These are phyloP conservation scores for Fonsecaea monophora DNA, from an alignment of 2,329 filamentous ascomycete species.

Conservation along the genomic window DNA sequence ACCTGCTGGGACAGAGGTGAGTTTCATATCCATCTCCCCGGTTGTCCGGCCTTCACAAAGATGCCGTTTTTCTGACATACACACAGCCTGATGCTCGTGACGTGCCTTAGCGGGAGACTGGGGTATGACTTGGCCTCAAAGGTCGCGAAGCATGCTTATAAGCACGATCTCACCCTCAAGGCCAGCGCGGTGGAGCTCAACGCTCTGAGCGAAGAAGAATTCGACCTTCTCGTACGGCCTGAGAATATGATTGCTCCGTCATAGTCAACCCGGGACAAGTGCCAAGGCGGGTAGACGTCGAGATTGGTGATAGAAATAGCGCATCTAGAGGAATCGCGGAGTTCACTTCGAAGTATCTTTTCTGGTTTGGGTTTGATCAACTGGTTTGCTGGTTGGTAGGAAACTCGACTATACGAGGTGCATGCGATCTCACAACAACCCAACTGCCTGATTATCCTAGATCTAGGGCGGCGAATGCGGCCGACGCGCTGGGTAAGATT, in stretches of 20 bases:
- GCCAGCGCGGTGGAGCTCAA: constrained; percentile 92
- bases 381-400: too few relatives aligned
- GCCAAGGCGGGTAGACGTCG: too few relatives aligned
- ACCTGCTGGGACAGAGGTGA: constrained; percentile 93
- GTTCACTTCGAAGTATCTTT: too few relatives aligned
- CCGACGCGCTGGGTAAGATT: not conserved
- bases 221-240: constrained; percentile 85
- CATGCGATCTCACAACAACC: not conserved
- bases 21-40: constrained; percentile 40
- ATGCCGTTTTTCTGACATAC: constrained; percentile 13
- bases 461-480: not conserved
- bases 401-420: too few relatives aligned
- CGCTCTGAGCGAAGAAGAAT: constrained; percentile 85
- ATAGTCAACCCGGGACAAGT: not conserved
- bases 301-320: not conserved
- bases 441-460: not conserved
- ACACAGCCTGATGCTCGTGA: constrained; percentile 90
- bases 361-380: too few relatives aligned
- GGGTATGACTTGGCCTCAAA: constrained; percentile 97
- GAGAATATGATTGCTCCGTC: constrained; percentile 89
- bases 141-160: constrained; percentile 98
- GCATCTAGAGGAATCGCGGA: too few relatives aligned
- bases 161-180: constrained; percentile 95
- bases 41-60: not conserved
- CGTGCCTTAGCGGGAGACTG: constrained; percentile 95